Percentiles rank a stretch among this genome's conserved stretches.
phyloP scores from a whole-genome alignment of 352 stramenopile genomes.

The Phytopythium cucurbitacearum region DNA sequence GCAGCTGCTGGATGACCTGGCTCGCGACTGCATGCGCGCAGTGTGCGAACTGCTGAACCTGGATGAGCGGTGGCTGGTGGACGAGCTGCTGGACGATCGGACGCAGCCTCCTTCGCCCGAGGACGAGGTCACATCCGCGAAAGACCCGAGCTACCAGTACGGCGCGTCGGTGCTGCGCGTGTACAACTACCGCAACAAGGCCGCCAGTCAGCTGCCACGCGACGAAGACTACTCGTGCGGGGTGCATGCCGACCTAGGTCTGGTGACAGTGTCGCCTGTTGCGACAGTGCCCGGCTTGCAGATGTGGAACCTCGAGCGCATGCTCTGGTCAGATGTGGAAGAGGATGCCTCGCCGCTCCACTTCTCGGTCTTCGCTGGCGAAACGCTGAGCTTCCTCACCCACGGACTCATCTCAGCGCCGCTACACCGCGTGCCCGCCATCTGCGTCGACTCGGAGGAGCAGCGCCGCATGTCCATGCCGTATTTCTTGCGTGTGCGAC shows the following conservation, averaged over 20 bases:
- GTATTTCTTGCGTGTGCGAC: slow-evolving; percentile 66
- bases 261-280: slow-evolving; percentile 75
- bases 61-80: slow-evolving; percentile 54
- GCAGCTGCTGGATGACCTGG: slow-evolving; percentile 57
- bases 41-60: slow-evolving; percentile 71
- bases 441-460: slow-evolving; percentile 48
- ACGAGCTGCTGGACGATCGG: slow-evolving; percentile 62
- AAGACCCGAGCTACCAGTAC: slow-evolving; percentile 65
- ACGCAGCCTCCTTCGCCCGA: slow-evolving; percentile 21
- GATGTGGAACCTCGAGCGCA: slow-evolving; percentile 86
- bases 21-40: slow-evolving; percentile 70
- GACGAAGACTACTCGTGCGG: slow-evolving; percentile 57
- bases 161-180: slow-evolving; percentile 76
- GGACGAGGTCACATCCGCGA: slow-evolving; percentile 10
- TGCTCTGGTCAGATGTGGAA: slow-evolving; percentile 78
- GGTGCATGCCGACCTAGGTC: slow-evolving; percentile 71
- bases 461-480: slow-evolving; percentile 85
- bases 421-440: slow-evolving; percentile 73
- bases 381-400: slow-evolving; percentile 70
- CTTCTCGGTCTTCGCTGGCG: slow-evolving; percentile 79
- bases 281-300: slow-evolving; percentile 72
- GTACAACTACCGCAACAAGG: slow-evolving; percentile 85
- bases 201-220: neutral
- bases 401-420: slow-evolving; percentile 69
- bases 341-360: slow-evolving; percentile 46